Evolutionary conservation across 768 basidiomycete species (phyloP), one percentile per base, ranked within the genome.

Genomic region (Termitomyces heimii): DNA sequence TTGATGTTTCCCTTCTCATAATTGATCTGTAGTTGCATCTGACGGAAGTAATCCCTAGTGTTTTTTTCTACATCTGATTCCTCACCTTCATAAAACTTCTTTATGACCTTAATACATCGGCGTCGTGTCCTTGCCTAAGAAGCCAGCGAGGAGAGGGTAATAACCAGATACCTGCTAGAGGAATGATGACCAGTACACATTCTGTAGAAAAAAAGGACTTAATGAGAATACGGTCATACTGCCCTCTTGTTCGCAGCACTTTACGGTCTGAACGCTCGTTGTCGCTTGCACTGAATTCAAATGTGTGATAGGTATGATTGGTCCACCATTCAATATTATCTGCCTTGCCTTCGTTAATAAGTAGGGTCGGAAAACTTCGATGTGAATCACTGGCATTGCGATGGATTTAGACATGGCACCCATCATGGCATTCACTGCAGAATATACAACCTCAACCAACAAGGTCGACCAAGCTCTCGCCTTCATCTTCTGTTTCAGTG

Each of bases 391-490:
- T 14, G 53, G 56, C 26, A 44, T 61, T 20, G 53, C 35, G 44
- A 55, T 61, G 56, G 60, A 53, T 20, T 29, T 56, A 26, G 47
- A 57, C 53, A 57, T 60, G 56, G 52, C 42, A 22, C 60, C 55
- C 47, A 57, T 57, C 48, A 55, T 57, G 56, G 48, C 42, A 18
- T 61, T 55, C 5, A 55, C 53, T 26, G 51, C 44, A 13, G 42
- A 45, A 46, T 59, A 53, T 53, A 45, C 51, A 10, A 28, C 44
- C 18, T 39, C 55, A 8, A 28, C 24, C 18, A 54, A 56, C 35
- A 56, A 60, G 31, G 20, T 56, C 39, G 59, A 51, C 22, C 55
- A 60, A 37, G 55, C 55, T 9, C 49, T 53, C 8, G 59, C 55
- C n/a, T 60, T 52, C 16, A 60, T 60, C 5, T 44, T 44, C 13